A percentile compares a stretch with the other conserved stretches of the same genome.
Evolutionary conservation across 2,329 filamentous ascomycete species (phyloP).

Genomic region (Colletotrichum musicola): DNA sequence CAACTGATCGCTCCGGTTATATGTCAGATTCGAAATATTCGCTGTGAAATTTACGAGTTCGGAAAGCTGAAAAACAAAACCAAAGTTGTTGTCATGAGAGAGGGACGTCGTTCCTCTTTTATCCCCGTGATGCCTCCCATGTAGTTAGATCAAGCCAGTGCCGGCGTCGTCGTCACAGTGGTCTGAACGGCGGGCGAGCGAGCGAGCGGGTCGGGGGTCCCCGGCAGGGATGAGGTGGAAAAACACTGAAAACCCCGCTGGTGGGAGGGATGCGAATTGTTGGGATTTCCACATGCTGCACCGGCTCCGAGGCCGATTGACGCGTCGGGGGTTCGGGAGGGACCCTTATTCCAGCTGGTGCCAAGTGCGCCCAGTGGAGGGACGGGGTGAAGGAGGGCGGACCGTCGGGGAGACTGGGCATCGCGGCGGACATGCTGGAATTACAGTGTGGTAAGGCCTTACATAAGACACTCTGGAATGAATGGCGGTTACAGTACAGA

Average conservation of each 20-base stretch:
- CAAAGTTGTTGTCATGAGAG: no score
- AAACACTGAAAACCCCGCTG: neutral
- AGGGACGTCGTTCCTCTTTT: neutral
- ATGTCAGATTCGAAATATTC: neutral
- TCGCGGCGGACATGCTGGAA: neutral
- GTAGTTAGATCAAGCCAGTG: neutral
- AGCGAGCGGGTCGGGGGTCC: neutral
- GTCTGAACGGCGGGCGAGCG: neutral
- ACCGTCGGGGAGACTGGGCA: slow-evolving; percentile 33
- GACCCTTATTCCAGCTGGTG: slow-evolving; percentile 3
- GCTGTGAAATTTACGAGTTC: neutral
- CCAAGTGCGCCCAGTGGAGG: slow-evolving; percentile 4
- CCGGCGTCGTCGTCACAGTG: neutral
- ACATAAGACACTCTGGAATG: neutral
- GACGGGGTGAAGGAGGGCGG: neutral
- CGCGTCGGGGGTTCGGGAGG: neutral
- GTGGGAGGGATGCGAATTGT: slow-evolving; percentile 16
- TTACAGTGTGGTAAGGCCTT: no score
- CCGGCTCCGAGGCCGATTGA: slow-evolving; percentile 20
- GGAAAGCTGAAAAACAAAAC: neutral
- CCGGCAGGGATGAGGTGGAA: neutral
- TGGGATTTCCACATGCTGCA: slow-evolving; percentile 27
- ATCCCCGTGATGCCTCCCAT: neutral
- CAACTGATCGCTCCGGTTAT: no score
- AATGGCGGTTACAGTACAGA: neutral